These are phyloP conservation scores for Colletotrichum sp. DNA, from an alignment of 2,329 filamentous ascomycete genomes.

Conservation along the genomic window DNA sequence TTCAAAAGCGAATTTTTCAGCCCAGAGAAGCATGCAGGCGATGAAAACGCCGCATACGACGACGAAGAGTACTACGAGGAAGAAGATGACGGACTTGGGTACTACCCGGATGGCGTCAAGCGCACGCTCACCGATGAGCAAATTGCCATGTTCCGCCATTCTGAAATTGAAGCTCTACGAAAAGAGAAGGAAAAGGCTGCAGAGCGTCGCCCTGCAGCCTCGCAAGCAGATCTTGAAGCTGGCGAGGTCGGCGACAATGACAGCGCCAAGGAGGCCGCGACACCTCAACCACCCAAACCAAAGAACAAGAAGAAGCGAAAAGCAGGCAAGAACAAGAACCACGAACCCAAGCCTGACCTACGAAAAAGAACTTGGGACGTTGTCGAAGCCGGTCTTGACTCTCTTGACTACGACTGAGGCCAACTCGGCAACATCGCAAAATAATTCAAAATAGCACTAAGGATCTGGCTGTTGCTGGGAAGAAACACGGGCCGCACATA, in stretches of 20 bases:
- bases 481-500: not conserved
- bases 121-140: constrained; percentile 91
- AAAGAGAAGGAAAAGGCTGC: constrained; percentile 42
- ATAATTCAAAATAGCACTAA: not conserved
- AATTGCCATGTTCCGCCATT: constrained; percentile 88
- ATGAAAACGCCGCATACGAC: constrained; percentile 25
- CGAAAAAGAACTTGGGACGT: constrained; percentile 72
- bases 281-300: constrained; percentile 13
- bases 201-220: not conserved
- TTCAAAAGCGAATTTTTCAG: constrained; percentile 53
- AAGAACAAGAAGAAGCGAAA: constrained; percentile 44
- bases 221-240: constrained; percentile 22
- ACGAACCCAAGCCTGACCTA: constrained; percentile 63
- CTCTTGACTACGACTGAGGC: constrained; percentile 61
- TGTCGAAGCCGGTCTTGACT: constrained; percentile 65
- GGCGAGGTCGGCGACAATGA: constrained; percentile 36
- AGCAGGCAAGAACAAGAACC: constrained; percentile 40
- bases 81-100: constrained; percentile 76
- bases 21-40: constrained; percentile 27
- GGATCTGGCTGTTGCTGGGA: not conserved
- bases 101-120: constrained; percentile 85
- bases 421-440: not conserved
- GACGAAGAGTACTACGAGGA: constrained; percentile 38
- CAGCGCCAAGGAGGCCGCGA: constrained; percentile 10
- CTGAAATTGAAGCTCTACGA: constrained; percentile 76